Base-by-base conservation (phyloP, 2,329 filamentous ascomycete genomes). In the Alternaria conjuncta region DNA sequence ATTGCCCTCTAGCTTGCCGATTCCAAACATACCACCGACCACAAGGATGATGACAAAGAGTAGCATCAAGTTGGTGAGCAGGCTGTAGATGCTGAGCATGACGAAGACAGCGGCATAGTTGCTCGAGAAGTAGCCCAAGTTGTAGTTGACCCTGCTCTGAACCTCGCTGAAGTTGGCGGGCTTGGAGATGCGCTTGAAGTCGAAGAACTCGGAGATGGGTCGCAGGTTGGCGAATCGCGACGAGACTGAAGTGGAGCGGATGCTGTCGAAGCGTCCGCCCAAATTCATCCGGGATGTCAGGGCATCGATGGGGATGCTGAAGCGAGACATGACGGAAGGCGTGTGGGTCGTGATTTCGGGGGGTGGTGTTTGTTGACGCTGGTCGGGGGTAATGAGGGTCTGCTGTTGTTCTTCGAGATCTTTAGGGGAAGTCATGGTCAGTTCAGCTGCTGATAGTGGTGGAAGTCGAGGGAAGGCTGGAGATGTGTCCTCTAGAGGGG, bases 101-200 rank as follows among this genome's bases (percentile, higher is more conserved):
- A 92, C 86, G 80, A 98, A 97, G 74, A 98, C 88, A 68, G 92
- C 91, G 72, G 92, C 91, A 87, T 99, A 99, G 86, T 99, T 99
- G 90, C 93, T 97, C 67, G 94, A 96, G 86, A 97, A 99, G 85
- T 98, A 92, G 80, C 92, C 89, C 70, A 99, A 84, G 83, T 99
- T 99, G 90, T 97, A 97, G 86, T 96, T 97, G 84, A 97, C 90
- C 70, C 95, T 90, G 73, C 91, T 94, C 83, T 98, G 95, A 69
- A 93, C 89, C 82, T 97, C 94, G 70, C 85, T 85, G 76, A 98
- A 97, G 84, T 96, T 96, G 78, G 88, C 88, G 26, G 96, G 96
- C 85, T 98, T 99, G 71, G 93, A 97, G 60, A 99, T 76, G 72
- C 94, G 93, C 89, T 97, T 97, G 84, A 98, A 82, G 82, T 98